Base-by-base conservation (phyloP, 768 basidiomycete genomes). In the Crepidotus variabilis region DNA sequence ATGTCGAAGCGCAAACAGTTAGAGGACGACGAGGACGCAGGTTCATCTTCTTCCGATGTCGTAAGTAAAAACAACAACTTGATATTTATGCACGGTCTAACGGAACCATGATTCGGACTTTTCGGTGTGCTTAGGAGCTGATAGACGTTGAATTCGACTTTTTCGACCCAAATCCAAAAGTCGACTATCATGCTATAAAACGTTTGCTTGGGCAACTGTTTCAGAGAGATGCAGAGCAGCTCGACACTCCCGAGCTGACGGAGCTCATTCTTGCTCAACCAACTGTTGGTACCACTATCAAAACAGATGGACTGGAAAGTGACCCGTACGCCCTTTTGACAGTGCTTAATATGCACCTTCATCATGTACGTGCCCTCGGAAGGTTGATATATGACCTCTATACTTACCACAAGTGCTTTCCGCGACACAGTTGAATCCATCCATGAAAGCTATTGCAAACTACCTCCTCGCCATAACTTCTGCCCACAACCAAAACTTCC, bases 121-220 rank as follows among this genome's bases (percentile, higher is more conserved):
- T n/a, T n/a, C n/a, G n/a, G n/a, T n/a, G n/a, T n/a, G n/a, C n/a
- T n/a, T 20, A 68, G 67, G 65, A 63, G 56, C 79, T 88, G 63
- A 79, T 95, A 72, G 82, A 95, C 70, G 88, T 95, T 61, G 87
- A 89, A 65, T 98, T 98, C 65, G 94, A 97, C 61, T 98, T 97
- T 69, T 95, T 92, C 78, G 87, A 92, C 69, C 85, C 92, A 6
- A 87, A 90, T 61, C 84, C 90, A 2, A 79, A 69, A 22, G 72
- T 91, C 63, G 95, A 98, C 73, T 97, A 89, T 67, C 86, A 90
- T 60, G 92, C 94, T 1, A 76, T 96, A 65, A 90, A 91, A 54
- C 81, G 90, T 0, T 78, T 92, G 1, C 69, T 89, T 13, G 66
- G 66, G 0, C 90, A 92, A 69, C 83, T 90, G 23, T 85, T 92